These are phyloP conservation scores for Skeletonema tropicum DNA, from an alignment of 108 stramenopile species.

Conservation along the genomic window DNA sequence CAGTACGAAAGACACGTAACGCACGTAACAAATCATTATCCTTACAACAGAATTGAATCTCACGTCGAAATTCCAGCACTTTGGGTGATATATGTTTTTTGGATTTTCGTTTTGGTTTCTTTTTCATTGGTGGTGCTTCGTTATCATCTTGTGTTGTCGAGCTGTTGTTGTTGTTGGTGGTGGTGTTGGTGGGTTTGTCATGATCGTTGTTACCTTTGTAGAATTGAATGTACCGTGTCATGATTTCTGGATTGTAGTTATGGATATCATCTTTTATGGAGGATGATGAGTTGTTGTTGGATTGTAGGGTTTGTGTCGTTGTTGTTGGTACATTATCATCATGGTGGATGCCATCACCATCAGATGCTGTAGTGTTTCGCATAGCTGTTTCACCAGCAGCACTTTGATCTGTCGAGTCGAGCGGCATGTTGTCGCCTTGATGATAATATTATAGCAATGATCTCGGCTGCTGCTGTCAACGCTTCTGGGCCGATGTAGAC, in stretches of 20 bases:
- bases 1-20: conserved; percentile 55
- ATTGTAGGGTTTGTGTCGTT: too few relatives aligned
- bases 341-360: too few relatives aligned
- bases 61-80: conserved; percentile 59
- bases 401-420: too few relatives aligned
- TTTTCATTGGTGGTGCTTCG: not conserved
- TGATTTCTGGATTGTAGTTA: conserved; percentile 18
- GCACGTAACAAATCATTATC: conserved; percentile 66
- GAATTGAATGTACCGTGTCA: conserved; percentile 21
- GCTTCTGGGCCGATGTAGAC: too few relatives aligned
- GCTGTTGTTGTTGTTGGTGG: too few relatives aligned
- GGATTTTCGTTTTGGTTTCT: conserved; percentile 15
- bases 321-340: too few relatives aligned
- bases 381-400: not conserved
- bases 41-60: conserved; percentile 74
- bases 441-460: too few relatives aligned
- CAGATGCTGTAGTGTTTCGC: too few relatives aligned
- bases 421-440: too few relatives aligned
- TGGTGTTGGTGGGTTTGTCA: not conserved
- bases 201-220: conserved; percentile 4
- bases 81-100: conserved; percentile 32
- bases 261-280: not conserved
- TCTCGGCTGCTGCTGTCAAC: too few relatives aligned
- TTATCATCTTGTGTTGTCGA: too few relatives aligned
- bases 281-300: too few relatives aligned